phyloP scores from a whole-genome alignment of 2,329 filamentous ascomycete genomes.

The Cordyceps tenuipes region DNA sequence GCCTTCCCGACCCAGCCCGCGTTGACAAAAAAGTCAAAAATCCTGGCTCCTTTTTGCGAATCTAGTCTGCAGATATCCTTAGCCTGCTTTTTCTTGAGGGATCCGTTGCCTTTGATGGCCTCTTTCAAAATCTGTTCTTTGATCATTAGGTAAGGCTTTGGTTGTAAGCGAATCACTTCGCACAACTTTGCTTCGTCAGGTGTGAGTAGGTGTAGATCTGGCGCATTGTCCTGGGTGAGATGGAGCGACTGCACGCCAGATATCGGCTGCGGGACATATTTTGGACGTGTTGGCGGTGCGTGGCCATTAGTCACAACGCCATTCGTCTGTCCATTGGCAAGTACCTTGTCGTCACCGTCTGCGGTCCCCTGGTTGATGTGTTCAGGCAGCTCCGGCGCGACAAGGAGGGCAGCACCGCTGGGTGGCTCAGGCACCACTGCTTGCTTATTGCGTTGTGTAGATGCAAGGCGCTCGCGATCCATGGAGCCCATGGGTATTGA shows the following conservation, averaged over 20 bases:
- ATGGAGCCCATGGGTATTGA: slow-evolving; percentile 67
- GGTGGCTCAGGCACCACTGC: slow-evolving; percentile 59
- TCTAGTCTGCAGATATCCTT: slow-evolving; percentile 80
- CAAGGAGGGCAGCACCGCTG: slow-evolving; percentile 65
- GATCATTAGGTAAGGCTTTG: slow-evolving; percentile 90
- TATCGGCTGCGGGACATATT: slow-evolving; percentile 46
- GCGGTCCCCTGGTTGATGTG: slow-evolving; percentile 24
- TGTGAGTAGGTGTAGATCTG: slow-evolving; percentile 78
- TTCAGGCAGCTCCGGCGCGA: slow-evolving; percentile 69
- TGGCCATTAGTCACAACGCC: slow-evolving; percentile 25
- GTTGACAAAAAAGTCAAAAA: slow-evolving; percentile 93
- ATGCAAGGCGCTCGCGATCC: slow-evolving; percentile 70
- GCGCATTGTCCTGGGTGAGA: slow-evolving; percentile 65
- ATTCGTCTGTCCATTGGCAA: slow-evolving; percentile 46
- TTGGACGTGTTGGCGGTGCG: slow-evolving; percentile 34
- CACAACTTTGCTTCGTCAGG: slow-evolving; percentile 81
- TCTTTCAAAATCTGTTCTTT: slow-evolving; percentile 91
- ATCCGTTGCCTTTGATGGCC: slow-evolving; percentile 79
- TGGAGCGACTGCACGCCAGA: slow-evolving; percentile 55
- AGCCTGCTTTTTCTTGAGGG: slow-evolving; percentile 87
- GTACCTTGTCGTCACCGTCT: slow-evolving; percentile 44
- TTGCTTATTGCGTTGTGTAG: slow-evolving; percentile 60
- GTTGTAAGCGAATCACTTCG: slow-evolving; percentile 72
- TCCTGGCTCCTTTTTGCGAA: slow-evolving; percentile 70
- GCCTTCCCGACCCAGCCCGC: slow-evolving; percentile 87